Evolutionary conservation across 768 basidiomycete species (phyloP).

Genomic region (Mycena galericulata): DNA sequence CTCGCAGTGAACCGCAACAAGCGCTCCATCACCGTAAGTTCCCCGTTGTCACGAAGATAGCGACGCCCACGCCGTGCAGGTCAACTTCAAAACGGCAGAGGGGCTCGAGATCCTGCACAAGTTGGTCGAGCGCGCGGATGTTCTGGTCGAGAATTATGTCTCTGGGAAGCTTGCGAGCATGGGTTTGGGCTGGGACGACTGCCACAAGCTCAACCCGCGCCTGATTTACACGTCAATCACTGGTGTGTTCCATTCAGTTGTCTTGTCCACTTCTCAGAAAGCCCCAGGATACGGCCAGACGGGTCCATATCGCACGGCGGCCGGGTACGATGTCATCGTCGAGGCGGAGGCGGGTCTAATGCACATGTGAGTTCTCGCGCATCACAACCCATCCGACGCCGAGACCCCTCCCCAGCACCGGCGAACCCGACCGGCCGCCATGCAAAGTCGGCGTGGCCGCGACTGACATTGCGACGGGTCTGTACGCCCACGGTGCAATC

Average conservation of each 20-base stretch:
- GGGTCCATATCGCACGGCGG: conserved; percentile 84
- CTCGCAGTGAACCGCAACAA: conserved; percentile 91
- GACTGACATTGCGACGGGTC: conserved; percentile 88
- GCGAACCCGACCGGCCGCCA: conserved; percentile 87
- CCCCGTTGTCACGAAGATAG: not conserved
- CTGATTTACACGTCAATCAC: conserved; percentile 93
- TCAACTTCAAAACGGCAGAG: conserved; percentile 82
- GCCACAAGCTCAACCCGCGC: conserved; percentile 78
- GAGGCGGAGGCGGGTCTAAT: conserved; percentile 94
- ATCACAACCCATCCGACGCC: conserved; percentile 11
- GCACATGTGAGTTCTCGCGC: conserved; percentile 77
- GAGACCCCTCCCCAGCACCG: conserved; percentile 66
- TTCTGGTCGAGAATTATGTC: conserved; percentile 91
- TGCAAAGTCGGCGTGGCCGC: conserved; percentile 96
- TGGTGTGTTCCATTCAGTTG: conserved; percentile 56
- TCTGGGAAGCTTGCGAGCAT: conserved; percentile 87
- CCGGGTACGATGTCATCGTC: conserved; percentile 90
- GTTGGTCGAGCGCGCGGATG: conserved; percentile 80
- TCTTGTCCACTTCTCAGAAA: not conserved
- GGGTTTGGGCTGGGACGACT: conserved; percentile 90
- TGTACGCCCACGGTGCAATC: conserved; percentile 93
- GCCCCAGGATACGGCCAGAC: conserved; percentile 83
- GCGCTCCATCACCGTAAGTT: conserved; percentile 79
- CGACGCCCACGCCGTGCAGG: conserved; percentile 1
- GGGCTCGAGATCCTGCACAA: conserved; percentile 82